phyloP scores from a whole-genome alignment of 257 asterid genomes.

The Salvia miltiorrhiza region DNA sequence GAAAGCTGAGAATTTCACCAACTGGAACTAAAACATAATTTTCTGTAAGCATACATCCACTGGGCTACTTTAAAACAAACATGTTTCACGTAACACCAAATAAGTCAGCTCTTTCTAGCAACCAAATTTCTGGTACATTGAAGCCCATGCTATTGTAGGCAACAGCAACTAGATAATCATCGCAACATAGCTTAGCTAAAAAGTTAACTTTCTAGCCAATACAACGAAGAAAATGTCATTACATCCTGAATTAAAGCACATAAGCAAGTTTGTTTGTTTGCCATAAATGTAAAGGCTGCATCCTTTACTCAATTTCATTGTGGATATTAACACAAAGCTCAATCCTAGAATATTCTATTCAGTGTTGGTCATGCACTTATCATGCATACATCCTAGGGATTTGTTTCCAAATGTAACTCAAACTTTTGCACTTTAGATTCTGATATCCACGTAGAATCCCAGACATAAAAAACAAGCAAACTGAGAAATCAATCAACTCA shows the following conservation, averaged over 20 bases:
- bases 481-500: constrained; percentile 3
- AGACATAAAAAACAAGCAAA: neutral
- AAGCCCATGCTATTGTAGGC: neutral
- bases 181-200: neutral
- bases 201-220: constrained; percentile 5
- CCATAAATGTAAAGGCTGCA: neutral
- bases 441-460: neutral
- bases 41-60: neutral
- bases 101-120: neutral
- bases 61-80: neutral
- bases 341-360: neutral
- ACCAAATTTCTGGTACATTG: neutral
- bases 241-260: neutral
- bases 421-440: neutral
- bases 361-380: neutral
- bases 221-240: neutral
- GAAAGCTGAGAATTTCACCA: neutral
- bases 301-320: neutral
- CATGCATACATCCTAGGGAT: neutral
- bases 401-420: neutral
- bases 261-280: neutral
- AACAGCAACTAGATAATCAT: neutral
- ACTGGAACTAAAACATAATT: neutral
- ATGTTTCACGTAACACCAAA: neutral
- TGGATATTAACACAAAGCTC: neutral